Base-by-base conservation (phyloP, 257 asterid species). In the Datura wrightii region DNA sequence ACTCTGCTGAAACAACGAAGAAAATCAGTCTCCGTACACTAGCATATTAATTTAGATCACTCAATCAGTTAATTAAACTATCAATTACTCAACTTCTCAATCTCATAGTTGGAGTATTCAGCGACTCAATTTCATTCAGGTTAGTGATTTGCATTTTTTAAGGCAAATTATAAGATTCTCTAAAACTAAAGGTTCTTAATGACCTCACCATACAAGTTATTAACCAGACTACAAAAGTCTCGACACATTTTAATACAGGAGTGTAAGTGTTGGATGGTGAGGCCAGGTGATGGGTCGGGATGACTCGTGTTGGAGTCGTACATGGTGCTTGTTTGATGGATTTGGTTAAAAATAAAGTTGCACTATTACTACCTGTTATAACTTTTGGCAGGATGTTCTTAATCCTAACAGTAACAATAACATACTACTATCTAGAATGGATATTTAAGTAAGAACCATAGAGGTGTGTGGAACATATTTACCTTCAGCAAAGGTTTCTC, bases 401-500 rank as follows among this genome's bases (percentile, higher is more conserved):
- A 48, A 66, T 66, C 48, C 76, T 14, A 66, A 2, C 76, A 0
- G 5, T 37, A 66, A 6, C 13, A 39, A 6, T 66, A 37, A 41
- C 52, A 39, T 18, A 6, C 13, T 41, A 69, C 14, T 13, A 24
- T 16, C 44, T 24, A 76, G 44, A 50, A 24, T 24, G 50, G 44
- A 15, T 42, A 50, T 46, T 44, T 5, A 44, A 71, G 79, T 71
- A 18, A 42, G 18, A 46, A 46, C 11, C 13, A 74, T 6, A 74
- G 44, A 18, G 18, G 8, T 50, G 44, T 50, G 46, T 3, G 48
- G 1, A 50, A 3, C 63, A 76, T 31, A 8, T 6, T 52, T 52
- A 76, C 82, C n/a, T 41, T 55, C 52, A 92, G 86, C 82, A 94
- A 90, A 83, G 98, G 99, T 91, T 88, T 94, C 86, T 94, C 94